Base-by-base conservation (phyloP, 352 stramenopile genomes). In the Globisporangium emineosum region DNA sequence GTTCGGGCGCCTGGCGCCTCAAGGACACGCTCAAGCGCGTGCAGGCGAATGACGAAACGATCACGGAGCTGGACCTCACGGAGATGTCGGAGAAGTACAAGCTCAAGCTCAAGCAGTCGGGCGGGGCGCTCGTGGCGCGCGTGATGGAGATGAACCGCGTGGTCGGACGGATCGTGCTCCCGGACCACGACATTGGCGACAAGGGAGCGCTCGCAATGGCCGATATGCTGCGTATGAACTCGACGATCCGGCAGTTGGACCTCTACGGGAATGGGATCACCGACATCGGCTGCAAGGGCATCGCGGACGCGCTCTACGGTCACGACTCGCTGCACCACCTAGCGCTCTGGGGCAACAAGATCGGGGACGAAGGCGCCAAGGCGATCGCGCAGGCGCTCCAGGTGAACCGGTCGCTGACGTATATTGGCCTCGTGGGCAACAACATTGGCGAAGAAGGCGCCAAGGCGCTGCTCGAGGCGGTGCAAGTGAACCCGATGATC, bases 11-110 rank as follows among this genome's bases (percentile, higher is more conserved):
- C 29, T 52, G 27, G 40, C 40, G 40, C 13, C 66, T 87, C 13
- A 83, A 83, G 64, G 74, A 81, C 43, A 80, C 81, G 54, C 72
- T 87, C 50, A 78, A 87, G 55, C 77, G 70, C 58, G 76, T 87
- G 60, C 78, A 77, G 33, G 64, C 72, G 30, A 87, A 87, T 61
- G 72, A 87, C 65, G 76, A 79, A 23, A 49, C 66, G 42, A 81
- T 87, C 66, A 76, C 74, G 30, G 78, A 87, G 62, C 63, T 87
- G 17, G 76, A 87, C 51, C 67, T 87, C 17, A 78, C 75, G 25
- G 78, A 87, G 35, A 84, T 87, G 78, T 67, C 78, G 1, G 75
- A 66, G 25, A 76, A 73, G 43, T 80, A 80, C 57, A 58, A 66
- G 49, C 50, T 60, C n/a, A 83, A 83, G 66, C 70, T 87, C 25